Evolutionary conservation across 306 rosid species (phyloP).

Genomic region (Vigna nakashimae): DNA sequence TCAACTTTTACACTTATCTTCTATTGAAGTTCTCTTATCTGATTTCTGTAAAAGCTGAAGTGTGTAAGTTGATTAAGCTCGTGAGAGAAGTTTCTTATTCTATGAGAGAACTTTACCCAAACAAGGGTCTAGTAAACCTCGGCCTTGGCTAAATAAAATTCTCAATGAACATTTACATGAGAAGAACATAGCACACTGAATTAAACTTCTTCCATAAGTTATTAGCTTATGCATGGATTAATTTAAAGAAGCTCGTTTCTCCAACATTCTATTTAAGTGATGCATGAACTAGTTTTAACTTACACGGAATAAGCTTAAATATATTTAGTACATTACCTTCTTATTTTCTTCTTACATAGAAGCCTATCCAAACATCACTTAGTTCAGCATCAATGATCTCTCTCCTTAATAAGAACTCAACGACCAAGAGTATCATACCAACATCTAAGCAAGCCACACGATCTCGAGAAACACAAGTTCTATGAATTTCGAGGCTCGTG

Average conservation of each 20-base stretch:
- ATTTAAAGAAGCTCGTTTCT: background rate
- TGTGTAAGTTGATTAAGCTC: background rate
- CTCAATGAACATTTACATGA: background rate
- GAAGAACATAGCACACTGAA: background rate
- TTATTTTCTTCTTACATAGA: background rate
- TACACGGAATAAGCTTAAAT: background rate
- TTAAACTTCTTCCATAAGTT: background rate
- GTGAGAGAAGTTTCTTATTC: background rate
- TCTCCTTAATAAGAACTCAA: constrained; percentile 1
- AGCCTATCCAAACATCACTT: background rate
- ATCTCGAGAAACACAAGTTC: constrained; percentile 20
- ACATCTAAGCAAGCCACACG: constrained; percentile 19
- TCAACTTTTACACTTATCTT: background rate
- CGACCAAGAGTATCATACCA: background rate
- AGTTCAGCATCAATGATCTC: constrained; percentile 6
- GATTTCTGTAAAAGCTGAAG: background rate
- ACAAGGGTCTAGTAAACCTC: background rate
- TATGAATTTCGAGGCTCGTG: constrained; percentile 1
- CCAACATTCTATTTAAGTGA: background rate
- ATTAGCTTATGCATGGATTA: background rate
- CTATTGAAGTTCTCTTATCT: background rate
- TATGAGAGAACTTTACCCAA: background rate
- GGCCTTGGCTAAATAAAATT: background rate
- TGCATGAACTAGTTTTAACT: background rate
- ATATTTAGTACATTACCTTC: background rate